These are phyloP conservation scores for Aureobasidium sp. DNA, from an alignment of 2,329 filamentous ascomycete genomes.

Conservation along the genomic window DNA sequence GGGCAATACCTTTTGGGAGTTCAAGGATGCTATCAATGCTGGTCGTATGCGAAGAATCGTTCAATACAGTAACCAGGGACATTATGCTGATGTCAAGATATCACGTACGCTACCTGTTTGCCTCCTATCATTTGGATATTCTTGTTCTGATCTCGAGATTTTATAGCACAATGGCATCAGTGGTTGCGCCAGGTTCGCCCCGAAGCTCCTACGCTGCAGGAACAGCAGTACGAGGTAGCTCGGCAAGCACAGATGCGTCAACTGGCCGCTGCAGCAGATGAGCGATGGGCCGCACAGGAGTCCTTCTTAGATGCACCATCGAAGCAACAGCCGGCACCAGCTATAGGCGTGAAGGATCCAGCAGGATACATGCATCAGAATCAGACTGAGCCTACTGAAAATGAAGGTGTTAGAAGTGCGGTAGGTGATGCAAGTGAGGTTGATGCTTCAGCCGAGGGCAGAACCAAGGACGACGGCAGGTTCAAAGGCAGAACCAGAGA, in stretches of 20 bases:
- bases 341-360: constrained; percentile 37
- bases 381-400: constrained; percentile 26
- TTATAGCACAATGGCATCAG: constrained; percentile 59
- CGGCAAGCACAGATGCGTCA: constrained; percentile 53
- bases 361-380: constrained; percentile 31
- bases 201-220: constrained; percentile 49
- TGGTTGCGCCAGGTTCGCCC: constrained; percentile 57
- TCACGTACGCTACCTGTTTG: constrained; percentile 37
- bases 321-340: constrained; percentile 41
- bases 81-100: constrained; percentile 54
- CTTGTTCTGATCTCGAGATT: constrained; percentile 1
- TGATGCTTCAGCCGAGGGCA: constrained; percentile 22
- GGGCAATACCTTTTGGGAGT: constrained; percentile 62
- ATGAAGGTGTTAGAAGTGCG: constrained; percentile 27
- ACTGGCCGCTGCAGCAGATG: constrained; percentile 53
- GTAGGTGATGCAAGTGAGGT: constrained; percentile 29
- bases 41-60: constrained; percentile 52
- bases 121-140: background rate
- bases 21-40: constrained; percentile 51
- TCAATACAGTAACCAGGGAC: constrained; percentile 45
- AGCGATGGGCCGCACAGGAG: constrained; percentile 53
- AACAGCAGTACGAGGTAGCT: constrained; percentile 51
- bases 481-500: constrained; percentile 25
- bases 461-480: constrained; percentile 25
- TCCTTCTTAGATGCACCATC: constrained; percentile 52